These are phyloP conservation scores for Verticillium isaacii DNA, from an alignment of 2,329 filamentous ascomycete species.

Conservation along the genomic window DNA sequence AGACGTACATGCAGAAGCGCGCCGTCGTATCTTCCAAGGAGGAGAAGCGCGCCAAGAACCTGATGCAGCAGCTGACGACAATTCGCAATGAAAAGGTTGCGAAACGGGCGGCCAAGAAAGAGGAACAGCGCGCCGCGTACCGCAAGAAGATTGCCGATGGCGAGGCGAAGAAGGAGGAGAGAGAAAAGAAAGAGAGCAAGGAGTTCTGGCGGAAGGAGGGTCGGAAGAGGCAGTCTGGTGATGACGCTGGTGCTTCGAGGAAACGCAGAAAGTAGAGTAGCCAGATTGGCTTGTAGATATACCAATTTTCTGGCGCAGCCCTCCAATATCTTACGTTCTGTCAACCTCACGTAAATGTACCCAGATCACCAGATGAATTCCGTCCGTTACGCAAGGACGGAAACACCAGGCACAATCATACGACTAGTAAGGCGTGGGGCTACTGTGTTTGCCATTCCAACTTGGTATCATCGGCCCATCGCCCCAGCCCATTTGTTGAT, in stretches of 20 bases:
- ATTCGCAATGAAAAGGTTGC: slow-evolving; percentile 86
- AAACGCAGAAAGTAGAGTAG: slow-evolving; percentile 12
- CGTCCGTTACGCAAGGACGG: no score
- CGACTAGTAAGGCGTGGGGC: neutral
- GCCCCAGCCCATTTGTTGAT: neutral
- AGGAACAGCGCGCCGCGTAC: slow-evolving; percentile 77
- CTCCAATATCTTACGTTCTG: neutral
- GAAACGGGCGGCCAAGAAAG: slow-evolving; percentile 80
- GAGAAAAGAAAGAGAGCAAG: slow-evolving; percentile 87
- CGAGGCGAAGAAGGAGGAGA: slow-evolving; percentile 76
- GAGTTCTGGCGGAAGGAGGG: slow-evolving; percentile 93
- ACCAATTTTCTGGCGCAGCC: neutral
- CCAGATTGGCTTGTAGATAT: neutral
- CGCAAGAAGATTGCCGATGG: slow-evolving; percentile 77
- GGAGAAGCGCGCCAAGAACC: slow-evolving; percentile 80
- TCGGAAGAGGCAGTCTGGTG: slow-evolving; percentile 52
- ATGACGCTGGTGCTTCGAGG: slow-evolving; percentile 30
- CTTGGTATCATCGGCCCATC: neutral
- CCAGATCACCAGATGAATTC: neutral
- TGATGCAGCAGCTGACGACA: slow-evolving; percentile 91
- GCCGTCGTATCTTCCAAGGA: slow-evolving; percentile 83
- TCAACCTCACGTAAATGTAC: neutral
- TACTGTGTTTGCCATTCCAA: neutral
- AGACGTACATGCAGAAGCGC: slow-evolving; percentile 92
- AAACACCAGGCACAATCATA: no score